Conservation (phyloP, 2,329 filamentous ascomycete genomes). For the Fusarium miscanthi region DNA sequence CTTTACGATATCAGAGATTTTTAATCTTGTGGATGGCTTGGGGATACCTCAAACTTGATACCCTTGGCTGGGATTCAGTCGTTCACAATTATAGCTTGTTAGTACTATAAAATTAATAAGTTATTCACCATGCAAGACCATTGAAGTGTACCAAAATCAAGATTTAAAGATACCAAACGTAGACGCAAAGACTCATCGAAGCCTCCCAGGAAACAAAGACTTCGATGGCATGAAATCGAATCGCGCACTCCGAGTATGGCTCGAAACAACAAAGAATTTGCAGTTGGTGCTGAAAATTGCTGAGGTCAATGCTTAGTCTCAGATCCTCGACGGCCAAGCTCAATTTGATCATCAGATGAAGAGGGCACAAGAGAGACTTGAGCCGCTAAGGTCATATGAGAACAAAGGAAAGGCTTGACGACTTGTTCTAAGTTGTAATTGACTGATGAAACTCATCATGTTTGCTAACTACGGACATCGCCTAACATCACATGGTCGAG, state of each 20-base stretch:
- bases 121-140: not conserved
- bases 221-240: not conserved
- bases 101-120: not conserved
- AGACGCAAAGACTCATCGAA: not conserved
- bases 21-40: slow-evolving; percentile 2
- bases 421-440: not conserved
- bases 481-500: not conserved
- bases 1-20: slow-evolving; percentile 16
- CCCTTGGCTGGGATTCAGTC: not conserved
- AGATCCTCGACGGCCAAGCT: not conserved
- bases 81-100: not conserved
- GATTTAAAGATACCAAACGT: not conserved
- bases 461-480: not conserved
- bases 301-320: not conserved
- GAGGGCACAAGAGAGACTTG: not conserved
- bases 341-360: not conserved
- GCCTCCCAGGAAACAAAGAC: not conserved
- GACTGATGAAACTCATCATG: not conserved
- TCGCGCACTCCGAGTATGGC: not conserved
- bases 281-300: not conserved
- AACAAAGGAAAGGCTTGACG: not conserved
- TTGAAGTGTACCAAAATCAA: not conserved
- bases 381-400: not conserved
- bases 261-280: not conserved
- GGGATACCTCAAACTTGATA: not conserved